Conservation (phyloP, 2,329 filamentous ascomycete species). For the Trichoderma citrinoviride region DNA sequence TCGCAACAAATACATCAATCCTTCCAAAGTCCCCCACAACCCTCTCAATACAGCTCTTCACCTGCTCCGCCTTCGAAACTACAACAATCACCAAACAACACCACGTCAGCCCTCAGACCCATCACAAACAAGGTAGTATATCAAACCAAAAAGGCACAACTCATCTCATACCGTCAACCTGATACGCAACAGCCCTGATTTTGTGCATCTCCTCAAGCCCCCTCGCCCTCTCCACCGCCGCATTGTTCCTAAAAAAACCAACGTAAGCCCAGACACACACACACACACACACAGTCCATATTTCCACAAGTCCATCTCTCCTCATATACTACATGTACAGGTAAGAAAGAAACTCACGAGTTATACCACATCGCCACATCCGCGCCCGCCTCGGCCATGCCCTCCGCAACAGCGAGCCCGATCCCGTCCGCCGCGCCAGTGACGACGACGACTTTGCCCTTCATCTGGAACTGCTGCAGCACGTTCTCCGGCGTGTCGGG, state of each 20-base stretch:
- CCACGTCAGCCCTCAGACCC: too few species aligned
- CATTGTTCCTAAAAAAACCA: neutral
- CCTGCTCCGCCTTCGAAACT: neutral
- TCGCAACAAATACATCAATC: conserved; percentile 11
- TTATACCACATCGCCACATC: conserved; percentile 13
- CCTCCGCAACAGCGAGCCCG: conserved; percentile 6
- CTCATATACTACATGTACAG: too few species aligned
- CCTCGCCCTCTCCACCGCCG: neutral
- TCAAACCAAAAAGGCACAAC: neutral
- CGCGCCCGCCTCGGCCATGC: neutral
- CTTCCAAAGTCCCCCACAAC: conserved; percentile 8
- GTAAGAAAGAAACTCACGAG: neutral
- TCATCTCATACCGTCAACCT: neutral
- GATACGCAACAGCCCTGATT: neutral
- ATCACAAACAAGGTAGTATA: neutral
- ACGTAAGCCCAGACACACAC: neutral
- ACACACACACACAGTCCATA: too few species aligned
- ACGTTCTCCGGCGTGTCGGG: conserved; percentile 1
- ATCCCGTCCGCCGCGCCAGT: conserved; percentile 9
- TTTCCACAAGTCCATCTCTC: too few species aligned
- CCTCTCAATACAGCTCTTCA: neutral
- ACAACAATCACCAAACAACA: too few species aligned
- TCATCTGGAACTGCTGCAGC: conserved; percentile 13
- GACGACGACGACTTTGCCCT: conserved; percentile 4
- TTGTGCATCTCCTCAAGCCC: neutral